Base-by-base conservation (phyloP, 768 basidiomycete genomes). In the Naganishia onofrii region DNA sequence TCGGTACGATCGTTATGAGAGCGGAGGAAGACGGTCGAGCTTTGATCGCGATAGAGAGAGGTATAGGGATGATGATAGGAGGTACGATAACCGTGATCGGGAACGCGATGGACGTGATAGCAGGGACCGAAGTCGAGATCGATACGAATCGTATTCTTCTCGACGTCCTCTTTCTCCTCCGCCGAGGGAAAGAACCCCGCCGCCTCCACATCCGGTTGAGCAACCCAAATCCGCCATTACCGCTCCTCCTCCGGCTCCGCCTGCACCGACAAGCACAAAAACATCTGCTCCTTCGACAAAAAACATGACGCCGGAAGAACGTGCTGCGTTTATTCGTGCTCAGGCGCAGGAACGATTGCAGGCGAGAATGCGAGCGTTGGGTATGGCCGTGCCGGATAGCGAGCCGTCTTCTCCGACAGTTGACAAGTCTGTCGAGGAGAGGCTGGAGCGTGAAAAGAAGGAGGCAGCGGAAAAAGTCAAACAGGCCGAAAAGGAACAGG, bases 401-500 rank as follows among this genome's bases (percentile, higher is more conserved):
- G 32, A 57, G 9, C 19, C 58, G 10, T 68, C 67, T n/a, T 46
- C 36, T 19, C 74, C 76, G 0, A 72, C 78, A 0, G 83, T 93
- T 12, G 94, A 96, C 79, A 88, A 86, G 8, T 86, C 84, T 65
- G 92, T 96, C 2, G 90, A 92, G 77, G 90, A 93, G 73, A 84
- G 94, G 12, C 85, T 98, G 6, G 88, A 86, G 44, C 84, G 88
- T 74, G 95, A 98, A 76, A 90, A 89, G 84, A 88, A 86, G 77
- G 95, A 96, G 77, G 94, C 94, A 0, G 93, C 93, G 73, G 90
- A 92, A 78, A 92, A 90, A 79, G 87, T 86, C 0, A 85, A 84
- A 68, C 82, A 85, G 57, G 93, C 92, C 0, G 93, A 96, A 79
- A 85, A 85, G 72, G 88, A 90, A 74, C 89, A 90, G 1, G 89